Conservation (phyloP, 352 stramenopile genomes). For the Pythium sp. region DNA sequence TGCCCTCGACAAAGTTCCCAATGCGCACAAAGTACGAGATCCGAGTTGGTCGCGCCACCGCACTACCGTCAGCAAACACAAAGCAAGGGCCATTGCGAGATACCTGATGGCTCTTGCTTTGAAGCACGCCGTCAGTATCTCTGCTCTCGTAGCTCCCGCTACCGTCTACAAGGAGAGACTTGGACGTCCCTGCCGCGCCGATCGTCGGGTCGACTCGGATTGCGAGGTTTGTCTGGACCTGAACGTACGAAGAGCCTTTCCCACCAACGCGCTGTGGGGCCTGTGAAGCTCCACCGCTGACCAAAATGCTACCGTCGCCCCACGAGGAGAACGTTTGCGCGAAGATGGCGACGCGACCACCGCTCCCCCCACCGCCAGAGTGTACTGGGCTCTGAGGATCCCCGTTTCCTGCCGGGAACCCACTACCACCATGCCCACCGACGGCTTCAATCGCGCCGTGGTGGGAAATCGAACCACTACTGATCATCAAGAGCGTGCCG, state of each 20-base stretch:
- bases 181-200: constrained; percentile 61
- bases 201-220: constrained; percentile 64
- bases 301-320: constrained; percentile 65
- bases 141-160: constrained; percentile 32
- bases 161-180: constrained; percentile 64
- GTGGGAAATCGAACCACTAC: constrained; percentile 48
- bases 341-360: constrained; percentile 80
- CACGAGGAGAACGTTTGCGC: constrained; percentile 91
- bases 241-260: constrained; percentile 39
- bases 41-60: constrained; percentile 34
- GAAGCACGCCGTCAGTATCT: constrained; percentile 11
- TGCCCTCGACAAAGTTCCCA: constrained; percentile 38
- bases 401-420: constrained; percentile 10
- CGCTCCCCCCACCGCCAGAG: constrained; percentile 88
- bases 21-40: constrained; percentile 81
- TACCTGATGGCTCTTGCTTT: constrained; percentile 28
- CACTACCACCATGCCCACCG: constrained; percentile 83
- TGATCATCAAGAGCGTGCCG: constrained; percentile 49
- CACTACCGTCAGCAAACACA: constrained; percentile 16
- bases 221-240: constrained; percentile 37
- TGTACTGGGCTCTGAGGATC: constrained; percentile 6
- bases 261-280: constrained; percentile 33
- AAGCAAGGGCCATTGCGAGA: constrained; percentile 51
- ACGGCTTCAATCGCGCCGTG: constrained; percentile 72
- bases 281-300: constrained; percentile 67